phyloP scores from a whole-genome alignment of 2,329 filamentous ascomycete genomes.

The Ophiocordyceps camponoti-rufipedis region DNA sequence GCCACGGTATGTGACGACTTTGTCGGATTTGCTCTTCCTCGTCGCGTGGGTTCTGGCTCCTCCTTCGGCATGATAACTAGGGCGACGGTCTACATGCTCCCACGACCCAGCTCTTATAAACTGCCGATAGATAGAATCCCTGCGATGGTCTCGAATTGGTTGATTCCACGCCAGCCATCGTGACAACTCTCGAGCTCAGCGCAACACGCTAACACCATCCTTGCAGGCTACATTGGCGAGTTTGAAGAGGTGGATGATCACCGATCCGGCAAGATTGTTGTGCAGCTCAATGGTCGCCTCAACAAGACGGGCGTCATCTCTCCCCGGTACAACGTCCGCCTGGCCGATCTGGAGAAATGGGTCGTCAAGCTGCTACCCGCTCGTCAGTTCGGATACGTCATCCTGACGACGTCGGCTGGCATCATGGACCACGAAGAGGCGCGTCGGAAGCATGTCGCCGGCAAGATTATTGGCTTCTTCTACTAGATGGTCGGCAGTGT shows the following conservation, averaged over 20 bases:
- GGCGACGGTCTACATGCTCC: conserved; percentile 59
- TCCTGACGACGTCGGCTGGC: conserved; percentile 95
- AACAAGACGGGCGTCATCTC: conserved; percentile 99
- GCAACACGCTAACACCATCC: conserved; percentile 57
- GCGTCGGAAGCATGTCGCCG: conserved; percentile 93
- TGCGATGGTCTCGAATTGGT: conserved; percentile 71
- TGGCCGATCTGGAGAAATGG: conserved; percentile 98
- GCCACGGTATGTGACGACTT: conserved; percentile 67
- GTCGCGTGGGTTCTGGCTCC: conserved; percentile 3
- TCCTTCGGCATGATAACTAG: conserved; percentile 99
- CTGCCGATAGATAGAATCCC: conserved; percentile 79
- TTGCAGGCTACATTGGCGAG: conserved; percentile 89
- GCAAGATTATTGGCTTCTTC: conserved; percentile 99
- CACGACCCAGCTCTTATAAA: conserved; percentile 99
- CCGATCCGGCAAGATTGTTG: conserved; percentile 98
- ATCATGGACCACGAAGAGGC: conserved; percentile 99
- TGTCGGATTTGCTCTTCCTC: conserved; percentile 1
- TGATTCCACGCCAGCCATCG: conserved; percentile 9
- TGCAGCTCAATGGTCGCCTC: conserved; percentile 94
- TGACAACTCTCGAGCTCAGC: conserved; percentile 72
- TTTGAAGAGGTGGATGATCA: conserved; percentile 99
- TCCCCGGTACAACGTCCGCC: conserved; percentile 97
- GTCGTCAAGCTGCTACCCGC: conserved; percentile 96
- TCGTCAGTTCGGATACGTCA: conserved; percentile 99
- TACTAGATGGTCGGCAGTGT: conserved; percentile 44